Evolutionary conservation across 164 flowering plant species (phyloP), one percentile per base, ranked within the genome.

Genomic region (Buxus sempervirens): DNA sequence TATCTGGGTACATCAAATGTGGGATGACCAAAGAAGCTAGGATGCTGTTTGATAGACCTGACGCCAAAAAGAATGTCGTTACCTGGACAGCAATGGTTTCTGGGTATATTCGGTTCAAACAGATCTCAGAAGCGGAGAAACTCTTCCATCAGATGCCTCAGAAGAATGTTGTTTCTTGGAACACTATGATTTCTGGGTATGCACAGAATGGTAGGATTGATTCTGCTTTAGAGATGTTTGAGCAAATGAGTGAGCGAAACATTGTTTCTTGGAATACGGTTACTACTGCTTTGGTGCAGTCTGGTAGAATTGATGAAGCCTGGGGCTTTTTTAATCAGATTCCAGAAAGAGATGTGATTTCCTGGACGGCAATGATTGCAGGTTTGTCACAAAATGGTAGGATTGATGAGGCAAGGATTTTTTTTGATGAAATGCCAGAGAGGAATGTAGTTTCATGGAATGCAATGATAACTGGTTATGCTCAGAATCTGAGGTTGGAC

Each of bases 151-250:
- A 55, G 36, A 73, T 73, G 72, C 72, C 76, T 0, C 58, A 62
- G 0, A 73, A 63, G 59, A 73, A 73, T 68, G 72, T 63, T 36
- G 63, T 67, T 42, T 36, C 71, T 57, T 68, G 67, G 67, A 68
- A 68, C 58, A 73, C 68, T 13, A 73, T 73, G 76, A 62, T 73
- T 25, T 58, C 63, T 49, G 76, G 76, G 58, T 68, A 73, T 63
- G 42, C 53, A 1, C 41, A 54, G 58, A 19, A 28, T 14, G 68
- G 64, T 45, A 38, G 7, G 22, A 62, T 68, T 23, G 76, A 73
- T 22, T 16, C 64, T 9, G 76, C 76, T 19, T 51, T 62, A 23
- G n/a, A 1, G 2, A 26, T 73, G 68, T 73, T 73, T 38, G 66
- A 68, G 68, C 62, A 42, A 54, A 73, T 73, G 72, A 41, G 54